Base-by-base conservation (phyloP, 306 rosid species). In the Pterocarpus santalinus region DNA sequence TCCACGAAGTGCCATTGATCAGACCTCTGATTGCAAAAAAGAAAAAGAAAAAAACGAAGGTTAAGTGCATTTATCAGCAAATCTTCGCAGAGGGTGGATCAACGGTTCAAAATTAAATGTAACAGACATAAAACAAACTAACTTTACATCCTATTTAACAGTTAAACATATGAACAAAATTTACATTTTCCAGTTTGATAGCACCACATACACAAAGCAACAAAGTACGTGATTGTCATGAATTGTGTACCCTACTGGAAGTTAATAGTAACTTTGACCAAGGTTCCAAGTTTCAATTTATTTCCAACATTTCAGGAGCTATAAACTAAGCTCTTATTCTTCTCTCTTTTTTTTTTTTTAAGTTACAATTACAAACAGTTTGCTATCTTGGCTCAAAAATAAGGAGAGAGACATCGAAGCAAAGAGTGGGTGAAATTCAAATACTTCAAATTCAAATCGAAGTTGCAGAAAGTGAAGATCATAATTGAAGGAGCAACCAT, bases 1-100 rank as follows among this genome's bases (percentile, higher is more conserved):
- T 82, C 90, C 85, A 34, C 81, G 76, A 16, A 88, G 85, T 64
- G 89, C 96, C 99, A 95, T 95, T 69, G 88, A 80, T 82, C 75
- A 81, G 55, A 81, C 84, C 87, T 65, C 81, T 82, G 83, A 79
- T 17, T 63, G 53, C 22, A 14, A 1, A 52, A n/a, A 0, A 52
- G 75, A 47, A 57, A 11, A 73, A 77, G 36, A 62, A 14, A 73
- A 32, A 80, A 61, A 32, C 32, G 0, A 22, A 22, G 28, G 28
- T 57, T 53, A 14, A 73, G 22, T 8, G 61, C 28, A 63, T 10
- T n/a, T 51, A 67, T 72, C 78, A 76, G 72, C n/a, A 72, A 76
- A 77, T 15, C 75, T 41, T 71, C 82, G 55, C 14, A 44, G 60
- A 49, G 11, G n/a, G 34, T 70, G 16, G 65, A 57, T 38, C 10